Base-by-base conservation (phyloP, 2,329 filamentous ascomycete species). In the Alternaria ventricosa region DNA sequence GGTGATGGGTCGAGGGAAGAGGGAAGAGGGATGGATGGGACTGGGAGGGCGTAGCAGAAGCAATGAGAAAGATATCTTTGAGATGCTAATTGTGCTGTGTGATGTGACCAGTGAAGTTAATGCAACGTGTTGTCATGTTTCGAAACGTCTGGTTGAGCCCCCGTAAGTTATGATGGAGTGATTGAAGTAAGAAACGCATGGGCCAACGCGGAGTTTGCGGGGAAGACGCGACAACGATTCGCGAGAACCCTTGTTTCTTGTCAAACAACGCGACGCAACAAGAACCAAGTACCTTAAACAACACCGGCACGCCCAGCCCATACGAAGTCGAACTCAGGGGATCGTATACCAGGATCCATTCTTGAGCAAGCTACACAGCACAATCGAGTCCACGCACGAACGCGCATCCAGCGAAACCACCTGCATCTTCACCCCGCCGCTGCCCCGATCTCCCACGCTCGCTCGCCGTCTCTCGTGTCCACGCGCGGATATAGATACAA, bases 11-110 rank as follows among this genome's bases (percentile, higher is more conserved):
- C 10, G 44, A 13, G 33, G 13, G 33, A 20, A 27, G 41, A 25
- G 45, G 50, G 23, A 18, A 12, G 23, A 7, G 13, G 41, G 30
- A 33, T 15, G 30, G 33, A 36, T 36, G 33, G 46, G 56, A 59
- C 25, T 54, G 49, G 36, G 22, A 36, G 33, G 15, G 58, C 58
- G 58, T 30, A 51, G 28, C 49, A 56, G 25, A 27, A 57, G 43
- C 53, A 61, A 57, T 60, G 60, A 58, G 57, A 54, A 59, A 55
- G 63, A 60, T 57, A 63, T 66, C 66, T 67, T 64, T 60, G 57
- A 67, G 54, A 62, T 55, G 63, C 3, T 11, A 15, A 22, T 13
- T 18, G n/a, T 27, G 7, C 15, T 12, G 22, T 23, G 22, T 22
- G 41, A 12, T 28, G n/a, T 47, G 12, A 20, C 13, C 30, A 18